phyloP scores from a whole-genome alignment of 2,329 filamentous ascomycete species.

The Zasmidium citrigriseum region DNA sequence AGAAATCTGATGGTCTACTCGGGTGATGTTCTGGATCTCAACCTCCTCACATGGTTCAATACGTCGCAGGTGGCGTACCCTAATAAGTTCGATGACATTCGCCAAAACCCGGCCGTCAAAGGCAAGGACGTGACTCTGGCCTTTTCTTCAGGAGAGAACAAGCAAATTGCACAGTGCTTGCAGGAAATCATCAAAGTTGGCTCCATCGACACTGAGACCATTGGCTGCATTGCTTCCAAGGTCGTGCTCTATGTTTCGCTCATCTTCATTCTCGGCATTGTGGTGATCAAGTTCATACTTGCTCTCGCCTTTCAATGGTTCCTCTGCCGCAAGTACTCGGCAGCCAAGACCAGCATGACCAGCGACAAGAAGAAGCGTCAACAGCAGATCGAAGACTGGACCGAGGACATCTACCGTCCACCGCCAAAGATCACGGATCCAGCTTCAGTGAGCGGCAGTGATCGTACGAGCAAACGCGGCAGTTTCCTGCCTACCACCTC shows the following conservation, averaged over 20 bases:
- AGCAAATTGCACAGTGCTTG: conserved; percentile 81
- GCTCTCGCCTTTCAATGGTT: conserved; percentile 97
- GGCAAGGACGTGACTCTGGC: conserved; percentile 88
- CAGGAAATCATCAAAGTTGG: conserved; percentile 95
- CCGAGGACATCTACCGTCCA: conserved; percentile 93
- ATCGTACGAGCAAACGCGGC: conserved; percentile 74
- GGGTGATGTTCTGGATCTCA: conserved; percentile 85
- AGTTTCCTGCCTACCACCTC: conserved; percentile 94
- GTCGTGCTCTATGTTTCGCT: conserved; percentile 94
- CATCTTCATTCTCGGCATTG: conserved; percentile 87
- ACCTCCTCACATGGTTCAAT: conserved; percentile 90
- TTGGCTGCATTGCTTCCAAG: conserved; percentile 96
- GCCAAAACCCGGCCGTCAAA: conserved; percentile 68
- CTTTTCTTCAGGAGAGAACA: conserved; percentile 77
- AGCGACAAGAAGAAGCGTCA: conserved; percentile 81
- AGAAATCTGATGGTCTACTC: conserved; percentile 95
- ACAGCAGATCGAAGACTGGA: conserved; percentile 96
- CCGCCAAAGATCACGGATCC: conserved; percentile 79
- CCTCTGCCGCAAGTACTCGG: conserved; percentile 80
- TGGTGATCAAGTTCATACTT: conserved; percentile 81
- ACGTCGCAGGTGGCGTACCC: conserved; percentile 74
- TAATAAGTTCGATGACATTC: conserved; percentile 74
- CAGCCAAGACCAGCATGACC: conserved; percentile 79
- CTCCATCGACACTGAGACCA: conserved; percentile 90
- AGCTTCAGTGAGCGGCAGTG: conserved; percentile 57